Evolutionary conservation across 176 grass and related monocot species (phyloP).

Genomic region (Avena insularis): DNA sequence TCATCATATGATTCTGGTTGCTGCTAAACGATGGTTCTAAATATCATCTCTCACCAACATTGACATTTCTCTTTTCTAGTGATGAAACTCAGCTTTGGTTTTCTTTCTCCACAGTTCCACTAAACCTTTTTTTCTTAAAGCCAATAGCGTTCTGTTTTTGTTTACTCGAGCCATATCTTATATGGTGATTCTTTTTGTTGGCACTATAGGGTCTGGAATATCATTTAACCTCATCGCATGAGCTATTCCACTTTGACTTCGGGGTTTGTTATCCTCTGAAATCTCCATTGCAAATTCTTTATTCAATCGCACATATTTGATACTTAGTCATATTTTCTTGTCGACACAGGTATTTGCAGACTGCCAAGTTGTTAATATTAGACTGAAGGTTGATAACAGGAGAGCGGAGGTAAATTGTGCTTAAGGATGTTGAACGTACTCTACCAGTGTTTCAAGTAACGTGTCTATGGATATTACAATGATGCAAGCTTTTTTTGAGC

Average conservation of each 20-base stretch:
- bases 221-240: constrained; percentile 87
- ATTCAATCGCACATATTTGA: constrained; percentile 28
- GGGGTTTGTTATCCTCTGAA: constrained; percentile 82
- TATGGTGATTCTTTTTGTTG: constrained; percentile 27
- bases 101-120: not conserved
- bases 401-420: constrained; percentile 71
- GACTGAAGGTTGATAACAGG: constrained; percentile 69
- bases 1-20: constrained; percentile 8
- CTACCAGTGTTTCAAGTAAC: not conserved
- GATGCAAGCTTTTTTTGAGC: not conserved
- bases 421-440: not conserved
- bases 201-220: constrained; percentile 73
- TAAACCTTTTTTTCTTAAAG: too few species aligned
- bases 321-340: constrained; percentile 28
- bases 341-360: constrained; percentile 72
- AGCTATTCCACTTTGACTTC: constrained; percentile 91
- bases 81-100: not conserved
- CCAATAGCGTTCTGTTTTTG: too few species aligned
- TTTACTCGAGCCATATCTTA: constrained; percentile 22
- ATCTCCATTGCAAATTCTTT: constrained; percentile 32
- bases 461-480: too few species aligned
- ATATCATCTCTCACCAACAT: not conserved
- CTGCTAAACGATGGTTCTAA: not conserved
- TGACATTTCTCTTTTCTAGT: constrained; percentile 7
- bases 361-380: constrained; percentile 86